Evolutionary conservation across 2,329 filamentous ascomycete species (phyloP), one percentile per base, ranked within the genome.

Genomic region (Nannizzia gypsea): DNA sequence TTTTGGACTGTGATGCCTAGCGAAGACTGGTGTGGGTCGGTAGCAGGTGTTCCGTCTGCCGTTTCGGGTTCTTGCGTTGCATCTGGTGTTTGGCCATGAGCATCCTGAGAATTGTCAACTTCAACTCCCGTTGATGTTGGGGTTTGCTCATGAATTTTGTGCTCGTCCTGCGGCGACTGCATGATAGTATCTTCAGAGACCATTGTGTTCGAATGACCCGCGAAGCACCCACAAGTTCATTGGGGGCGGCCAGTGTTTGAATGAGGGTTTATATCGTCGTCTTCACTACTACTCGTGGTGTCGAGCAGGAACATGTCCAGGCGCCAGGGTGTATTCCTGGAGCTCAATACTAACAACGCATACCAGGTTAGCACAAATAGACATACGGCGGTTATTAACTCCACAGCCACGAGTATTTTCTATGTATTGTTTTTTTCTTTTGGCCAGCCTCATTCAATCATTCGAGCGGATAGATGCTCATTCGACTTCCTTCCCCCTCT

Each of bases 1-100:
- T 92, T 91, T 69, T 90, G 88, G 61, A 88, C 78, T 13, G 86
- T 87, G 58, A 72, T 44, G 38, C 70, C 63, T 44, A 70, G 66
- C 61, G 71, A 72, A 52, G 64, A 60, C 22, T 65, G 62, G 58
- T 70, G 69, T 24, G 64, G 56, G 20, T 70, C 71, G 38, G 66
- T 56, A 26, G 64, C 59, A 38, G 67, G 62, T 8, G 38, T 60
- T 24, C 56, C 60, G 34, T 63, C 62, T 17, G 44, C 44, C 13
- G 42, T 31, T 9, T 52, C 62, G 15, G 57, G 38, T 17, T 54
- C 22, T 20, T 55, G 31, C n/a, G 55, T 59, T 26, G 48, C 31
- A 13, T 56, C 54, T 11, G 34, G 26, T 5, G 44, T 50, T 20
- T 15, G 54, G 15, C 5, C 38, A 31, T 42, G 38, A 8, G 31